A percentile compares a stretch with the other conserved stretches of the same genome.
Conservation (phyloP, 306 rosid genomes). For the Castanea mollissima region DNA sequence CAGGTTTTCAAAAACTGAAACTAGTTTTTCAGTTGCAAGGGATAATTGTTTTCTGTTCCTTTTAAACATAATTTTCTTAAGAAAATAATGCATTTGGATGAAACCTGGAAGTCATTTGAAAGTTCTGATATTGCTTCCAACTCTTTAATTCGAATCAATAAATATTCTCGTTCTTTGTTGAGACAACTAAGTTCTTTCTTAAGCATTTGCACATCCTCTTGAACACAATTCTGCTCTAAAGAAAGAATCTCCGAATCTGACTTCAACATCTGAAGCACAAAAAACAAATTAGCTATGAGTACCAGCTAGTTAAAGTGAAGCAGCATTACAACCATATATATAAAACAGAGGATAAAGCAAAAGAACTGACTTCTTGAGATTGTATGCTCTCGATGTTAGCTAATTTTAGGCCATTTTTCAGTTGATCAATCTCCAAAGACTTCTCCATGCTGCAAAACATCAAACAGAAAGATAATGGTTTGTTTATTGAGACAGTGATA, state of each 20-base stretch:
- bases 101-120: conserved; percentile 43
- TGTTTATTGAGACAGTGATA: conserved; percentile 1
- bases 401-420: conserved; percentile 16
- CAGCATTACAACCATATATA: conserved; percentile 5
- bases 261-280: conserved; percentile 26
- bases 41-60: conserved; percentile 7
- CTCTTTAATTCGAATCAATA: conserved; percentile 29
- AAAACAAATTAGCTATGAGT: conserved; percentile 10
- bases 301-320: conserved; percentile 12
- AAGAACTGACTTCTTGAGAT: conserved; percentile 45
- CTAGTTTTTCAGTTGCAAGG: background rate
- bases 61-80: background rate
- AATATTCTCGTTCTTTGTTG: conserved; percentile 31
- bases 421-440: conserved; percentile 31
- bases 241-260: conserved; percentile 16
- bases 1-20: background rate
- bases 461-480: conserved; percentile 5
- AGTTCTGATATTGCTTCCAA: conserved; percentile 25
- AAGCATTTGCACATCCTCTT: conserved; percentile 24
- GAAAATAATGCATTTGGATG: conserved; percentile 14
- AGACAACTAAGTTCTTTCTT: conserved; percentile 21
- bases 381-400: conserved; percentile 24
- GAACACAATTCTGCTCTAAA: conserved; percentile 17
- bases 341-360: conserved; percentile 8
- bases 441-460: conserved; percentile 40